phyloP scores from a whole-genome alignment of 768 basidiomycete genomes.

The Strobilomyces confusus region DNA sequence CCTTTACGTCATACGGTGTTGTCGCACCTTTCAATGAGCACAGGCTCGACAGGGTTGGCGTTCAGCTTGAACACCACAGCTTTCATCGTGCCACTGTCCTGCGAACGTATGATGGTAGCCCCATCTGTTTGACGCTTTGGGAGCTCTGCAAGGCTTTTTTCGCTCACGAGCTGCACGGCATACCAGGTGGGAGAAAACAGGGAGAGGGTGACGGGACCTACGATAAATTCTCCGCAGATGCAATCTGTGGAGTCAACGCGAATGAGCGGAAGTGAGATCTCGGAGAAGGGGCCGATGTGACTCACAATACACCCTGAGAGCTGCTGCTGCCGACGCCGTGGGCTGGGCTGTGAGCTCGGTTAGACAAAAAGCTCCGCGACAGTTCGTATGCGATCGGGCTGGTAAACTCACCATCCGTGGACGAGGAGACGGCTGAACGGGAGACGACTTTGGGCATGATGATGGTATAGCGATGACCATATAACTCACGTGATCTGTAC shows the following conservation, averaged over 20 bases:
- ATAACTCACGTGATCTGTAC: slow-evolving; percentile 27
- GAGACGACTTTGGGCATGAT: slow-evolving; percentile 91
- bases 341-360: slow-evolving; percentile 52
- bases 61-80: slow-evolving; percentile 86
- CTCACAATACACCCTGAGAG: slow-evolving; percentile 80
- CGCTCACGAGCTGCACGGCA: slow-evolving; percentile 66
- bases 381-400: background rate
- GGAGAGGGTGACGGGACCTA: slow-evolving; percentile 36
- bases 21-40: slow-evolving; percentile 74
- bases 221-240: slow-evolving; percentile 85
- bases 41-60: slow-evolving; percentile 60
- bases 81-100: slow-evolving; percentile 53
- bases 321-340: slow-evolving; percentile 72
- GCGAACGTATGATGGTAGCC: slow-evolving; percentile 74
- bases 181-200: slow-evolving; percentile 1
- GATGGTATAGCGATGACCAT: background rate
- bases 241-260: slow-evolving; percentile 51
- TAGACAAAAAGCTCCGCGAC: background rate
- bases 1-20: slow-evolving; percentile 10
- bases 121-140: slow-evolving; percentile 75
- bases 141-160: slow-evolving; percentile 64
- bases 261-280: slow-evolving; percentile 3
- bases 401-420: slow-evolving; percentile 63
- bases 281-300: slow-evolving; percentile 15
- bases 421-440: slow-evolving; percentile 83